phyloP scores from a whole-genome alignment of 2,329 filamentous ascomycete genomes.

The Fusarium bactridioides region DNA sequence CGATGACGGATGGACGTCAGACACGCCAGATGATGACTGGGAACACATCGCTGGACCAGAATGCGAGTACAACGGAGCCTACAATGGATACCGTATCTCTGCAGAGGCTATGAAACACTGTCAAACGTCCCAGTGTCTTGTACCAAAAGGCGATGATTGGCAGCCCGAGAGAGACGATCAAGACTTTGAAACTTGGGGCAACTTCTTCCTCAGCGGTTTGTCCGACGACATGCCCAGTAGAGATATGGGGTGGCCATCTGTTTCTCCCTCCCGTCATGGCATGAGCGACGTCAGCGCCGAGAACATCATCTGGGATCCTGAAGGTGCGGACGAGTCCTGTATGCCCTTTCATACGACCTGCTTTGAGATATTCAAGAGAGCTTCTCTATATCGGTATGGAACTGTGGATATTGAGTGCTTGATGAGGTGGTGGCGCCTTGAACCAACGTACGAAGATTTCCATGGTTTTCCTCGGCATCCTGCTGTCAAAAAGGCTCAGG shows the following conservation, averaged over 20 bases:
- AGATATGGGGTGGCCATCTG: neutral
- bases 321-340: neutral
- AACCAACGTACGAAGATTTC: neutral
- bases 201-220: conserved; percentile 34
- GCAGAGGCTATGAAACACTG: conserved; percentile 40
- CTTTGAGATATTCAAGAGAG: conserved; percentile 43
- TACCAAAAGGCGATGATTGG: conserved; percentile 33
- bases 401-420: conserved; percentile 32
- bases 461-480: conserved; percentile 4
- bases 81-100: conserved; percentile 36
- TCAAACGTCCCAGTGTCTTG: conserved; percentile 39
- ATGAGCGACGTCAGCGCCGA: neutral
- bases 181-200: conserved; percentile 25
- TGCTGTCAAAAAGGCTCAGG: neutral
- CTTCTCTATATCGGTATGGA: conserved; percentile 16
- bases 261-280: conserved; percentile 25
- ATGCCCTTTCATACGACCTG: conserved; percentile 44
- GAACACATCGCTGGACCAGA: conserved; percentile 39
- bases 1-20: neutral
- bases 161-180: conserved; percentile 16
- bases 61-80: conserved; percentile 20
- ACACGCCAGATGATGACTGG: neutral
- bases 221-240: conserved; percentile 20
- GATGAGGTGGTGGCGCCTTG: conserved; percentile 17
- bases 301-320: neutral